phyloP scores from a whole-genome alignment of 139 green algal species.

The Chlamydomonas eustigma region DNA sequence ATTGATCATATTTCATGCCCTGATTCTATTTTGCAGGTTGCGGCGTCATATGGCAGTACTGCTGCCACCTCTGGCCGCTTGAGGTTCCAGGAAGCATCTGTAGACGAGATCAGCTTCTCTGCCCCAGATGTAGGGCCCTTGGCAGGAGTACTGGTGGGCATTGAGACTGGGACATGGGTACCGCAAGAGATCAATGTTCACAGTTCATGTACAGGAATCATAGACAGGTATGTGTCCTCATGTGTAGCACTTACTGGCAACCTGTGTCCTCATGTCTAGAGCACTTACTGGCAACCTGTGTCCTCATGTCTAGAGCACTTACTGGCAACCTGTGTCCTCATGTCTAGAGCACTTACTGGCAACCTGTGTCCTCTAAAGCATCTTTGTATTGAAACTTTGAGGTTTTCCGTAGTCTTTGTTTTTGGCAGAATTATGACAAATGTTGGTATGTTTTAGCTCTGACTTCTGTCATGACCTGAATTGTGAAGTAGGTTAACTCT shows the following conservation, averaged over 20 bases:
- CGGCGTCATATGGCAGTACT: background rate
- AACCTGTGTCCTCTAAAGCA: background rate
- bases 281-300: background rate
- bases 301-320: background rate
- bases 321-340: too few species aligned
- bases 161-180: conserved; percentile 65
- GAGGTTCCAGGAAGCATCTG: conserved; percentile 66
- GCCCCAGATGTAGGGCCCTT: conserved; percentile 69
- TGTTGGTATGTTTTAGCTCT: background rate
- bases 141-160: conserved; percentile 58
- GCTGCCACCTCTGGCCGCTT: background rate
- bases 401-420: background rate
- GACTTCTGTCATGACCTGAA: background rate
- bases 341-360: too few species aligned
- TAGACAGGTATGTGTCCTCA: conserved; percentile 39
- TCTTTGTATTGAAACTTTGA: background rate
- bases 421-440: background rate
- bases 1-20: background rate
- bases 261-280: too few species aligned
- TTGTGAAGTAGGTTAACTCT: too few species aligned
- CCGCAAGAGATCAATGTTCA: conserved; percentile 65
- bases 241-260: background rate
- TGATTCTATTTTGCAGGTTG: background rate
- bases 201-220: conserved; percentile 52
- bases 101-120: conserved; percentile 69